Conservation (phyloP, 305 asterid genomes). For the Fraxinus nigra region DNA sequence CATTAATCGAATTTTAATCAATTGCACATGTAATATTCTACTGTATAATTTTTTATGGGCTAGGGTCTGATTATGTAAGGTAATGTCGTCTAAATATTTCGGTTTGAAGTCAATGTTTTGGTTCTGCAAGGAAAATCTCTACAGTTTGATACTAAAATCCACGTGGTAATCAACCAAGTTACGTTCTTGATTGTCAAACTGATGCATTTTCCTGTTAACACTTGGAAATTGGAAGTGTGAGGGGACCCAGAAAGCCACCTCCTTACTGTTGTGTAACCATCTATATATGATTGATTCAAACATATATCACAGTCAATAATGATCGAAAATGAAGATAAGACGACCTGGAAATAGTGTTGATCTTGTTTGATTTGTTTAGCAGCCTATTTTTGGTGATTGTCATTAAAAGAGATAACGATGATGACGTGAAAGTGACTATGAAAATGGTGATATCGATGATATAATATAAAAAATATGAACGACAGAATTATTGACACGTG, state of each 20-base stretch:
- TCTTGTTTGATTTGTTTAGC: background rate
- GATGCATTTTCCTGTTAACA: background rate
- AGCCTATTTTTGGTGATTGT: background rate
- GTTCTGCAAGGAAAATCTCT: slow-evolving; percentile 22
- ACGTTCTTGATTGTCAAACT: background rate
- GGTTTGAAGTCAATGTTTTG: background rate
- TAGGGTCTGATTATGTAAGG: background rate
- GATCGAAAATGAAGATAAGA: background rate
- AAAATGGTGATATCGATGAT: background rate
- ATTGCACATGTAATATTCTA: too few relatives aligned
- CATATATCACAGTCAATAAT: background rate
- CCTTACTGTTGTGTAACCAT: background rate
- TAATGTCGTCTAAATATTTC: background rate
- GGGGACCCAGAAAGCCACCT: slow-evolving; percentile 30
- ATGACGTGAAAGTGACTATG: background rate
- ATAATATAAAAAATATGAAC: background rate
- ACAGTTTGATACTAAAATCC: background rate
- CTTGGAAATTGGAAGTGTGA: background rate
- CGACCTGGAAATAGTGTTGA: background rate
- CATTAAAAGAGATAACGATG: background rate
- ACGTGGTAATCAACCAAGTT: background rate
- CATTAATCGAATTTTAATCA: too few relatives aligned
- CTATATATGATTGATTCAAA: background rate
- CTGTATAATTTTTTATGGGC: too few relatives aligned
- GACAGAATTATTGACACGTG: background rate